Percentiles rank a stretch among this genome's conserved stretches.
phyloP scores from a whole-genome alignment of 192 early-diverging fungal species.

The Linnemannia schmuckeri region DNA sequence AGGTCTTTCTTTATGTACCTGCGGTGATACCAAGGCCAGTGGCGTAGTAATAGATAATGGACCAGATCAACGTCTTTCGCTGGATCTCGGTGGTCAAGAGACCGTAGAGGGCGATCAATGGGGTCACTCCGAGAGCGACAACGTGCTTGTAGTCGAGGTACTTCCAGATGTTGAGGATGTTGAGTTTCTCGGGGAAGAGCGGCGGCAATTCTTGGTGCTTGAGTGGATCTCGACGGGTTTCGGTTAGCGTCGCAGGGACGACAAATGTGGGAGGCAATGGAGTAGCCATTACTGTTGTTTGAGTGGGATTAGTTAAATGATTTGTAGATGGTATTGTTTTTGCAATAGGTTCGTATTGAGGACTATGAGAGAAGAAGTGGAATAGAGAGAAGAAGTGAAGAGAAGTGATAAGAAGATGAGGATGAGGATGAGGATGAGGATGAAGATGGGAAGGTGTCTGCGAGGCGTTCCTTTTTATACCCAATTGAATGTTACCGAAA shows the following conservation, averaged over 20 bases:
- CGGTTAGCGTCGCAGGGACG: conserved; percentile 45
- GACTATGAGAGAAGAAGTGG: neutral
- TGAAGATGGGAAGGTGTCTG: neutral
- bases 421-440: conserved; percentile 3
- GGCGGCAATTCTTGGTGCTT: conserved; percentile 42
- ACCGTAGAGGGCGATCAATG: conserved; percentile 87
- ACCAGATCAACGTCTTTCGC: conserved; percentile 79
- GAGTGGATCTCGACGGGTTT: conserved; percentile 50
- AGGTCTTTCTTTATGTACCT: conserved; percentile 51
- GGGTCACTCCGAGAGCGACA: conserved; percentile 73
- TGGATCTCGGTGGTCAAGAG: conserved; percentile 76
- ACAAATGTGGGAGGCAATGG: conserved; percentile 50
- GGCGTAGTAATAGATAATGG: conserved; percentile 77
- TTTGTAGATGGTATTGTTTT: neutral
- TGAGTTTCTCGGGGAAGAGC: conserved; percentile 59
- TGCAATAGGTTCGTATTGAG: neutral
- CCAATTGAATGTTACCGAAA: neutral
- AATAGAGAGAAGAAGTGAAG: neutral
- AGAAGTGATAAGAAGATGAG: neutral
- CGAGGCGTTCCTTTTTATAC: neutral
- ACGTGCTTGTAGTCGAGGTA: conserved; percentile 79
- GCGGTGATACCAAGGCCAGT: conserved; percentile 92
- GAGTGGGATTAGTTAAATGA: neutral
- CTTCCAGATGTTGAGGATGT: conserved; percentile 65
- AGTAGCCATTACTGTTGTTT: conserved; percentile 30